Percentiles rank a stretch among this genome's conserved stretches.
Conservation (phyloP, 768 basidiomycete species). For the Kwoniella sp. region DNA sequence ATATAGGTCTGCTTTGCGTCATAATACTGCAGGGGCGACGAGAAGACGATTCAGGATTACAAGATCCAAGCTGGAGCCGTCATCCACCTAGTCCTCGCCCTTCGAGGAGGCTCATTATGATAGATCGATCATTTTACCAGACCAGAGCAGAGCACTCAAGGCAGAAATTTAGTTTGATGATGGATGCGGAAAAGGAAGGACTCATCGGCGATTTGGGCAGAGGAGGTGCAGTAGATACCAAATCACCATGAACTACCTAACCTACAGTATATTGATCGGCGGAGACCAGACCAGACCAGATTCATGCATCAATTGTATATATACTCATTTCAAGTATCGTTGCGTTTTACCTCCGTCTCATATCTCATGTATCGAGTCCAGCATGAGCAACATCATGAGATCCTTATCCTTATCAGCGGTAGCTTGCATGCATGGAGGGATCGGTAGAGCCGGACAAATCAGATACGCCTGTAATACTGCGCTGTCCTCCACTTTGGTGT, state of each 20-base stretch:
- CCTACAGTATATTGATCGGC: too few species aligned
- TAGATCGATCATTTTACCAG: neutral
- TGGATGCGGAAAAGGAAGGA: too few species aligned
- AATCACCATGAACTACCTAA: neutral
- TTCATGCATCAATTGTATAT: constrained; percentile 21
- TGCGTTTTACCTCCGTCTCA: too few species aligned
- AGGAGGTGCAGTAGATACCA: neutral
- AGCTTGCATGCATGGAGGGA: too few species aligned
- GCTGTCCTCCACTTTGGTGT: neutral
- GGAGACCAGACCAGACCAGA: too few species aligned
- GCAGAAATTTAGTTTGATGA: too few species aligned
- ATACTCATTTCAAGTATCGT: too few species aligned
- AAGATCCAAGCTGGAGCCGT: constrained; percentile 82
- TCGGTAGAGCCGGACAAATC: constrained; percentile 1
- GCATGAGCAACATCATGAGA: too few species aligned
- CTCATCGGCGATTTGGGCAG: neutral
- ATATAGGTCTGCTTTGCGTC: neutral
- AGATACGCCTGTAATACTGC: neutral
- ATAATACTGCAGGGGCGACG: constrained; percentile 69
- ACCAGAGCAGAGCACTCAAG: too few species aligned
- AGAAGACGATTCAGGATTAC: constrained; percentile 82
- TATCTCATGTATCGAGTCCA: too few species aligned
- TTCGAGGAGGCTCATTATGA: constrained; percentile 71
- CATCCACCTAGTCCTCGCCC: constrained; percentile 90
- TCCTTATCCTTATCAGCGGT: neutral